Percentiles rank a stretch among this genome's conserved stretches.
These are phyloP conservation scores for Linum lewisii DNA, from an alignment of 345 rosid species.

Conservation along the genomic window DNA sequence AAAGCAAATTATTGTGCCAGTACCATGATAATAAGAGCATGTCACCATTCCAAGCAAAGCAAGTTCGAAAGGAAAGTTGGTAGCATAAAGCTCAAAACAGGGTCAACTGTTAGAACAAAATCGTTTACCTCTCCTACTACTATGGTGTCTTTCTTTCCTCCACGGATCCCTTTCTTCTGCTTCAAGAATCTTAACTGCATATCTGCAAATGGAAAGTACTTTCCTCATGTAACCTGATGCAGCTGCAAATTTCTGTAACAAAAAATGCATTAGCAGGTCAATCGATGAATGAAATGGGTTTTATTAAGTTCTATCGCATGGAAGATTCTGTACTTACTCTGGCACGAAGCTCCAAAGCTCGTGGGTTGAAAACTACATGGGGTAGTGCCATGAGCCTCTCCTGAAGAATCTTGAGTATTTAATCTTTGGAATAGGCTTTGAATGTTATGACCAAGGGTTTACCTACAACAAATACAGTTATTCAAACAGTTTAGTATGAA, in stretches of 20 bases:
- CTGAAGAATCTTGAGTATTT: conserved; percentile 58
- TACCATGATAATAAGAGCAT: too few species aligned
- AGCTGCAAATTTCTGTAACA: conserved; percentile 77
- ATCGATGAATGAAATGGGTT: too few species aligned
- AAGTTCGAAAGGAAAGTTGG: too few species aligned
- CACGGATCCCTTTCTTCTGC: conserved; percentile 56
- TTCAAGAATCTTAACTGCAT: conserved; percentile 72
- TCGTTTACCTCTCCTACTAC: conserved; percentile 66
- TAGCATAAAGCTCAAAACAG: too few species aligned
- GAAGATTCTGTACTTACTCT: conserved; percentile 49
- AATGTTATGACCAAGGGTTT: conserved; percentile 76
- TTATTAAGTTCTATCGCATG: too few species aligned
- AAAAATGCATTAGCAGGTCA: conserved; percentile 2
- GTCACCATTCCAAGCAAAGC: too few species aligned
- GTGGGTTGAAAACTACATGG: conserved; percentile 51
- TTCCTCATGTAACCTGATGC: conserved; percentile 95
- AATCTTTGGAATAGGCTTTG: conserved; percentile 71
- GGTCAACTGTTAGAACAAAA: too few species aligned
- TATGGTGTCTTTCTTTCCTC: conserved; percentile 79
- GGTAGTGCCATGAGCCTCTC: conserved; percentile 75
- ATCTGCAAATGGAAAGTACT: conserved; percentile 83
- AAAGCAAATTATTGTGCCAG: too few species aligned
- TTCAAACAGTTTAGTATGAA: background rate
- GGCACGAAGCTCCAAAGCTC: conserved; percentile 87
- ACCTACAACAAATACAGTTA: conserved; percentile 31